Percentiles rank a stretch among this genome's conserved stretches.
Conservation (phyloP, 495 filamentous ascomycete species). For the Evernia prunastri region DNA sequence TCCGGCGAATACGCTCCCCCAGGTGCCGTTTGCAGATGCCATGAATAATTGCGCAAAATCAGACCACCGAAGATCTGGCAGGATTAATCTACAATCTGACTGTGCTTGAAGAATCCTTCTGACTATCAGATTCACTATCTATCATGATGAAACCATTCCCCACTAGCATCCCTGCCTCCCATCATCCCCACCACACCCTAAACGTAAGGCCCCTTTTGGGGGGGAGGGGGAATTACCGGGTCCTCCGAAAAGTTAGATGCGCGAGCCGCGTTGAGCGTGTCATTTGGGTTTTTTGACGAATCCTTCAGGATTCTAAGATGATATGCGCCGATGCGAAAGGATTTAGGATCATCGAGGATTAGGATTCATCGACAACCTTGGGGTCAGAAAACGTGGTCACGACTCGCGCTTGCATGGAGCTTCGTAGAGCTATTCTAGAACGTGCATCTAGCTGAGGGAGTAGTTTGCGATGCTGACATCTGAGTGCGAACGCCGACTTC, state of each 20-base stretch:
- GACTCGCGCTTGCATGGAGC: not conserved
- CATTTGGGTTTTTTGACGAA: not conserved
- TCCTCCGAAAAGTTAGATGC: not conserved
- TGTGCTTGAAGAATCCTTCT: not conserved
- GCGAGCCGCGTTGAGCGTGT: not conserved
- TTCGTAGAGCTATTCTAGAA: not conserved
- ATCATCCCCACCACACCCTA: not conserved
- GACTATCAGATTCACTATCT: too few relatives aligned
- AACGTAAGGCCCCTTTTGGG: not conserved
- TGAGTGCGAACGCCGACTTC: not conserved
- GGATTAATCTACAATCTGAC: not conserved
- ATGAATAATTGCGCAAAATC: not conserved
- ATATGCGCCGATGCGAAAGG: not conserved
- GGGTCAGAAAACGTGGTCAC: not conserved
- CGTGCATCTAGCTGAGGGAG: not conserved
- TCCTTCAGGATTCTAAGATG: not conserved
- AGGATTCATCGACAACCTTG: not conserved
- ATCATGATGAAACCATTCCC: not conserved
- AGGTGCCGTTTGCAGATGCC: not conserved
- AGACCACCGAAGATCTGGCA: not conserved
- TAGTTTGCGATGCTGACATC: not conserved
- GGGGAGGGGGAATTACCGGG: not conserved
- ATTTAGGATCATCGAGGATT: too few relatives aligned
- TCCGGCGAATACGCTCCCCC: not conserved
- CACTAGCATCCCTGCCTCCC: not conserved